phyloP scores from a whole-genome alignment of 2,329 filamentous ascomycete genomes.

The Acephala macrosclerotiorum region DNA sequence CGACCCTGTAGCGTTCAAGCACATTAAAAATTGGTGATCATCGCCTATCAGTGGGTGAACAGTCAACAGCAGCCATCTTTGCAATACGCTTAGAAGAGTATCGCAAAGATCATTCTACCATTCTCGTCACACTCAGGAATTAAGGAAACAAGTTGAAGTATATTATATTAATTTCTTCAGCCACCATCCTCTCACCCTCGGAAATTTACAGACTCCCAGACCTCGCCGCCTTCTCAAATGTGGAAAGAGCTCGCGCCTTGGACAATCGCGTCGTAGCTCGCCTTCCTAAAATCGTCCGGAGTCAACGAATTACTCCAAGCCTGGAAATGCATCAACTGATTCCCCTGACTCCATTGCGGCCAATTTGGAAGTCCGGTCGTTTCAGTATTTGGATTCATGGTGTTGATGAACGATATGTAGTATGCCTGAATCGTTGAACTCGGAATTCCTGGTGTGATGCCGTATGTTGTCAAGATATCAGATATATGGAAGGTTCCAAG shows the following conservation, averaged over 20 bases:
- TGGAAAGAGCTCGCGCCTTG: conserved; percentile 35
- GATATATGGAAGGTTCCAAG: conserved; percentile 79
- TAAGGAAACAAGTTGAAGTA: no score
- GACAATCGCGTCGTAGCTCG: conserved; percentile 51
- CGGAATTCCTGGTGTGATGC: conserved; percentile 52
- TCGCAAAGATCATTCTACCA: no score
- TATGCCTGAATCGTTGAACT: conserved; percentile 68
- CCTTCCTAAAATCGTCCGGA: conserved; percentile 56
- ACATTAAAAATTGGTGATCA: no score
- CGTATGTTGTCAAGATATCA: conserved; percentile 68
- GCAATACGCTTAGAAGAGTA: no score
- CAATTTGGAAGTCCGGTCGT: conserved; percentile 48
- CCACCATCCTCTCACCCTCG: no score
- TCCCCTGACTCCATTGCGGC: conserved; percentile 60
- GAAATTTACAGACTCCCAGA: no score
- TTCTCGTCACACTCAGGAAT: no score
- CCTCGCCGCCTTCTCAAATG: no score
- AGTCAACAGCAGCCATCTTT: no score
- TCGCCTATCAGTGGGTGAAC: no score
- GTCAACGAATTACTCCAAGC: conserved; percentile 48
- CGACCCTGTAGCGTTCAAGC: no score
- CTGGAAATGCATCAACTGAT: conserved; percentile 59
- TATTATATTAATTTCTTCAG: no score
- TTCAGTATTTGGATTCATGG: conserved; percentile 70
- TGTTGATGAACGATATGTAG: conserved; percentile 76